phyloP scores from a whole-genome alignment of 2,329 filamentous ascomycete species.

The Aspergillus piperis region DNA sequence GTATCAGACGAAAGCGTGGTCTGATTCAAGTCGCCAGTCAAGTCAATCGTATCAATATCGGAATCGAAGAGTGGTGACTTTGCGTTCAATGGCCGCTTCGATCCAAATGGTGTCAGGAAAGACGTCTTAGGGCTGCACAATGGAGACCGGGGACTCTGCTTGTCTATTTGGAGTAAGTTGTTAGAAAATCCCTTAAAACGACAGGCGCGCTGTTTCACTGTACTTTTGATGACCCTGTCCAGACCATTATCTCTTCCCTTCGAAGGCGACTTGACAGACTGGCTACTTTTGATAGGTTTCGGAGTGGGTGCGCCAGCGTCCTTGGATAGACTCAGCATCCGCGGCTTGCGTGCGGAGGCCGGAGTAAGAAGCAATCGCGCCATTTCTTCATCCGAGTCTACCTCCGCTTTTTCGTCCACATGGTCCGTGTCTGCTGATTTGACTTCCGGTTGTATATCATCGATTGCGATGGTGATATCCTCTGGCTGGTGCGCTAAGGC shows the following conservation, averaged over 20 bases:
- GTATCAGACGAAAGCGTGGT: constrained; percentile 42
- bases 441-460: constrained; percentile 14
- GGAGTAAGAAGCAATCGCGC: constrained; percentile 47
- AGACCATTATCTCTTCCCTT: constrained; percentile 7
- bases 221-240: constrained; percentile 29
- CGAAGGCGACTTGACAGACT: constrained; percentile 14
- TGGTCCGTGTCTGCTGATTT: constrained; percentile 20
- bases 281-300: constrained; percentile 23
- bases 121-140: constrained; percentile 16
- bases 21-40: constrained; percentile 42
- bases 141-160: constrained; percentile 22
- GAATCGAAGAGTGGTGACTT: constrained; percentile 21
- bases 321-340: constrained; percentile 38
- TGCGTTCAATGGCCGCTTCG: constrained; percentile 19
- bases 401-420: constrained; percentile 27
- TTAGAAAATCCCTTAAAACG: not conserved
- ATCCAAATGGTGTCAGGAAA: constrained; percentile 25
- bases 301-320: constrained; percentile 22
- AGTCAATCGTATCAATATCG: constrained; percentile 48
- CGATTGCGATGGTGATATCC: constrained; percentile 13
- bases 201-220: not conserved
- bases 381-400: constrained; percentile 40
- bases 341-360: constrained; percentile 43
- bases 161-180: constrained; percentile 17
- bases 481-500: constrained; percentile 8